These are phyloP conservation scores for Petunia secreta DNA, from an alignment of 257 asterid species.

Conservation along the genomic window DNA sequence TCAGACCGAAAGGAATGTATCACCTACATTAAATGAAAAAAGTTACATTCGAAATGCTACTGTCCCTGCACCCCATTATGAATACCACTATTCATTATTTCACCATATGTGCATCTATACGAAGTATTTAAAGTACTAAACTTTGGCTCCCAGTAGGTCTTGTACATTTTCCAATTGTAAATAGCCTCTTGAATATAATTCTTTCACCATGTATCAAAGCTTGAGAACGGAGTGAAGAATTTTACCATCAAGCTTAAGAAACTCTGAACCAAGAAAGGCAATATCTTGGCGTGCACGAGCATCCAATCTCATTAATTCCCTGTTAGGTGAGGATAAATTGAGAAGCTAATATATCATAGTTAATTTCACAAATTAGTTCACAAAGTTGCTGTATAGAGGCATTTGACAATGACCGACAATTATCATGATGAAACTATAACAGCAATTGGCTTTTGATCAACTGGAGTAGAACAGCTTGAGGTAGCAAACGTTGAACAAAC, in stretches of 20 bases:
- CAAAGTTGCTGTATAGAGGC: not conserved
- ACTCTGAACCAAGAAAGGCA: conserved; percentile 84
- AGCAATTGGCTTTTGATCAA: not conserved
- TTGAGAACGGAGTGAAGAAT: conserved; percentile 30
- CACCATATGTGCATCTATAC: not conserved
- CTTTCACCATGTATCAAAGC: conserved; percentile 15
- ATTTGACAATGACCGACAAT: not conserved
- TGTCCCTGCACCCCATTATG: not conserved
- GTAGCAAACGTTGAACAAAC: not conserved
- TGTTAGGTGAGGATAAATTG: conserved; percentile 35
- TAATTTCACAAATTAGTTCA: not conserved
- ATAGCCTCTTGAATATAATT: conserved; percentile 12
- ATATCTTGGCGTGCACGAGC: conserved; percentile 94
- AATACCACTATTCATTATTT: conserved; percentile 1
- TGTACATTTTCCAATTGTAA: not conserved
- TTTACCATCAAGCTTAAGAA: conserved; percentile 95
- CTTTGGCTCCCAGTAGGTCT: not conserved
- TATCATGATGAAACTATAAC: not conserved
- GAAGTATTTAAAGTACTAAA: not conserved
- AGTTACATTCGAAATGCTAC: not conserved
- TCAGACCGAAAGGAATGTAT: not conserved
- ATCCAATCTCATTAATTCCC: conserved; percentile 81
- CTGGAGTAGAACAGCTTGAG: not conserved
- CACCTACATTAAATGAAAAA: not conserved
- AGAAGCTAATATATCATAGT: conserved; percentile 17